phyloP scores from a whole-genome alignment of 768 basidiomycete genomes.

The Pleurotus tuoliensis region DNA sequence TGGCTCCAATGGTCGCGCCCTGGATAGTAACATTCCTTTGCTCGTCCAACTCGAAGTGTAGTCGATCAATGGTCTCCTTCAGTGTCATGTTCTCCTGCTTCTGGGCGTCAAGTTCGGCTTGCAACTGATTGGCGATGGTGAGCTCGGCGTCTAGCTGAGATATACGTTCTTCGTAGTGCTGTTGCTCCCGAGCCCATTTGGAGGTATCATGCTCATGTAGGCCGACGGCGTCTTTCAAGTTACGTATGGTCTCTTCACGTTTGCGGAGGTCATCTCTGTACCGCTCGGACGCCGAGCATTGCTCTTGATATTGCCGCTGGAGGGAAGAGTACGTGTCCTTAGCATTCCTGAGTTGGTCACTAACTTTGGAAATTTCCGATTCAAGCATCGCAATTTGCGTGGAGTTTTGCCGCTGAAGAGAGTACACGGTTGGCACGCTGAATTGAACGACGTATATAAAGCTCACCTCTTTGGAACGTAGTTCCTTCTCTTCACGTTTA shows the following conservation, averaged over 20 bases:
- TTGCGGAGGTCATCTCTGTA: slow-evolving; percentile 71
- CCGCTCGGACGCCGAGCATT: slow-evolving; percentile 78
- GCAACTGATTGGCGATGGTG: slow-evolving; percentile 61
- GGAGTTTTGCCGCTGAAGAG: slow-evolving; percentile 53
- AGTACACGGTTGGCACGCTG: not conserved
- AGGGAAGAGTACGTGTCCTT: slow-evolving; percentile 70
- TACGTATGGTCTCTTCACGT: slow-evolving; percentile 70
- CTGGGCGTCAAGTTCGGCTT: slow-evolving; percentile 80
- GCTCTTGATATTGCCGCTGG: slow-evolving; percentile 87
- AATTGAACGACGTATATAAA: slow-evolving; percentile 8
- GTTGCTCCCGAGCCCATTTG: slow-evolving; percentile 67
- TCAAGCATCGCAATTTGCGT: slow-evolving; percentile 70
- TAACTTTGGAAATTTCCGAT: slow-evolving; percentile 72
- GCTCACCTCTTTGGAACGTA: slow-evolving; percentile 78
- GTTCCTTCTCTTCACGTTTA: slow-evolving; percentile 90
- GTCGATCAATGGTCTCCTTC: slow-evolving; percentile 94
- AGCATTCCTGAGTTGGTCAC: slow-evolving; percentile 70
- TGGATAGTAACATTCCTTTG: slow-evolving; percentile 50
- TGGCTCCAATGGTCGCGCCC: slow-evolving; percentile 30
- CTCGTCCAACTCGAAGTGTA: slow-evolving; percentile 93
- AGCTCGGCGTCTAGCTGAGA: slow-evolving; percentile 71
- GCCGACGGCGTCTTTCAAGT: slow-evolving; percentile 53
- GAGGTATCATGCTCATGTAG: slow-evolving; percentile 62
- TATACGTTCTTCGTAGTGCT: slow-evolving; percentile 70
- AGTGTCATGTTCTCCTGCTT: slow-evolving; percentile 91